phyloP scores from a whole-genome alignment of 2,329 filamentous ascomycete species.

The Apiospora sp. region DNA sequence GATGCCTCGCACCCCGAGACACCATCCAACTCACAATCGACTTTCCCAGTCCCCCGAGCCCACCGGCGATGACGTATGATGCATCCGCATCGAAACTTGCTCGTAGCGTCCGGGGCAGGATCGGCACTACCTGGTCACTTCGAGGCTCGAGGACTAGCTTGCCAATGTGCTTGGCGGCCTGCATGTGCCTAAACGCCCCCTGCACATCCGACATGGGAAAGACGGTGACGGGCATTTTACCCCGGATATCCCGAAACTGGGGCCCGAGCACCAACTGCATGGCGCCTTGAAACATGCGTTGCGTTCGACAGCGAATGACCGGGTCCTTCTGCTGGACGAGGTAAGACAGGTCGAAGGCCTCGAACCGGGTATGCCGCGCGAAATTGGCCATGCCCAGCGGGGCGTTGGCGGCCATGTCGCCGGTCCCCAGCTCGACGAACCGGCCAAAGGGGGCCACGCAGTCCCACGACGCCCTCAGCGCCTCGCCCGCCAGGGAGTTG shows the following conservation, averaged over 20 bases:
- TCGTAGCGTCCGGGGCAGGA: constrained; percentile 26
- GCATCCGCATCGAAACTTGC: constrained; percentile 30
- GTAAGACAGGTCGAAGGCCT: constrained; percentile 32
- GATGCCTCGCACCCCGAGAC: constrained; percentile 30
- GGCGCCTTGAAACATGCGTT: constrained; percentile 31
- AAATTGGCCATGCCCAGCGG: constrained; percentile 28
- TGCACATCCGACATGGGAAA: constrained; percentile 30
- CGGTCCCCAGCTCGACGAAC: constrained; percentile 34
- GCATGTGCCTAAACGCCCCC: constrained; percentile 34
- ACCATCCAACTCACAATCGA: constrained; percentile 36
- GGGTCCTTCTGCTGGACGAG: constrained; percentile 28
- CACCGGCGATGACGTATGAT: constrained; percentile 39
- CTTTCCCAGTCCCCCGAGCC: constrained; percentile 40
- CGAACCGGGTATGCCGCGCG: constrained; percentile 32
- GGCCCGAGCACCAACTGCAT: constrained; percentile 9
- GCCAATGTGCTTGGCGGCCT: constrained; percentile 29
- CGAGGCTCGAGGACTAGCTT: constrained; percentile 33
- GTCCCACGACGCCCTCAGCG: constrained; percentile 38
- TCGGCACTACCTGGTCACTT: constrained; percentile 31
- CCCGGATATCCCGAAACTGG: not conserved
- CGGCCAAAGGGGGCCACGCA: constrained; percentile 42
- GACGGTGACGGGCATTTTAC: constrained; percentile 25
- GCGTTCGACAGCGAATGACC: constrained; percentile 11
- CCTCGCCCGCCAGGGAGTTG: constrained; percentile 25
- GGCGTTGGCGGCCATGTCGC: constrained; percentile 26